Conservation (phyloP, 1,284 basidiomycete species). For the Trichosporon ovoides region DNA sequence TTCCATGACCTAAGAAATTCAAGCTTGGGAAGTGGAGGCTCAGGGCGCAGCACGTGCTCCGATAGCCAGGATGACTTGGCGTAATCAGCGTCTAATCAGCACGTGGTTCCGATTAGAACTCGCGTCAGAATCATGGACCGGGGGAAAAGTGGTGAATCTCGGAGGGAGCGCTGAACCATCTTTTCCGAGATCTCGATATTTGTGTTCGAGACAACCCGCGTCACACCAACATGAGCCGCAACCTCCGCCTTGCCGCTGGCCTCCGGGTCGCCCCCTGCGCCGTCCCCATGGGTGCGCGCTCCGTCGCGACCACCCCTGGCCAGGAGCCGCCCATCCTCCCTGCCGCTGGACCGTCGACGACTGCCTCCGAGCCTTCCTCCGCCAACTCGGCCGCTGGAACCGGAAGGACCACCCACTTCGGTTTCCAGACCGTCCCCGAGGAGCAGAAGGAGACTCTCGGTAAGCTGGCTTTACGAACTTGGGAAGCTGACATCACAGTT, state of each 20-base stretch:
- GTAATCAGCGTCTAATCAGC: not conserved
- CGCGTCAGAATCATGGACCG: not conserved
- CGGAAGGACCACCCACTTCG: slow-evolving; percentile 70
- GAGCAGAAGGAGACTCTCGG: slow-evolving; percentile 60
- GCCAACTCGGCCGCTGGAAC: not conserved
- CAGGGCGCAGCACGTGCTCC: not conserved
- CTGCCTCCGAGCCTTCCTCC: not conserved
- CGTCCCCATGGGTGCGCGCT: slow-evolving; percentile 8
- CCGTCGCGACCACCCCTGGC: slow-evolving; percentile 11
- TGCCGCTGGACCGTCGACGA: slow-evolving; percentile 7
- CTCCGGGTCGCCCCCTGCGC: slow-evolving; percentile 15
- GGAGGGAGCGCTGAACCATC: slow-evolving; percentile 2
- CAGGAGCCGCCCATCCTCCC: not conserved
- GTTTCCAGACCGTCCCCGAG: slow-evolving; percentile 80
- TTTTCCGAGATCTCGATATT: not conserved
- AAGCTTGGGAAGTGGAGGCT: slow-evolving; percentile 1
- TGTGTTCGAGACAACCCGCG: slow-evolving; percentile 4
- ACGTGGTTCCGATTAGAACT: not conserved
- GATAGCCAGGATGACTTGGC: not conserved
- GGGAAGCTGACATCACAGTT: slow-evolving; percentile 51
- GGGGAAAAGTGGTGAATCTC: not conserved
- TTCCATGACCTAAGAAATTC: slow-evolving; percentile 6
- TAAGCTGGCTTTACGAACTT: slow-evolving; percentile 31
- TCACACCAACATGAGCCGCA: slow-evolving; percentile 19
- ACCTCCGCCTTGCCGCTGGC: slow-evolving; percentile 12